Conservation (phyloP, 2,329 filamentous ascomycete genomes). For the Bipolaris cookei region DNA sequence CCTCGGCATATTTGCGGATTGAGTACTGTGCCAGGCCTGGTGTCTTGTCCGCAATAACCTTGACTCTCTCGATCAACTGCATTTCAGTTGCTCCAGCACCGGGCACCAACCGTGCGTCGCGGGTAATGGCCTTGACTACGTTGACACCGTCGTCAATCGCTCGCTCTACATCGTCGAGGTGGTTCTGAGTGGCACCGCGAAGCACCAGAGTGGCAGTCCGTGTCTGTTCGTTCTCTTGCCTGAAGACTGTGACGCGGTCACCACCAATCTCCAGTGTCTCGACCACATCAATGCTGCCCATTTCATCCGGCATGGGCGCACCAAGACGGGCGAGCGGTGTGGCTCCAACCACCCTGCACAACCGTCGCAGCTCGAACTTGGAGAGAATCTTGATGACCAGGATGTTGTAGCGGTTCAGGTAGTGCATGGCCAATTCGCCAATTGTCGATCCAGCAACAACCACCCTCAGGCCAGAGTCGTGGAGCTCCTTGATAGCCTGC, state of each 20-base stretch:
- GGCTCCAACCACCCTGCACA: slow-evolving; percentile 95
- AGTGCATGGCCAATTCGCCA: slow-evolving; percentile 94
- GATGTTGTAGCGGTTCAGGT: slow-evolving; percentile 96
- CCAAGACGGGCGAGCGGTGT: slow-evolving; percentile 95
- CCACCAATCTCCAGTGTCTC: slow-evolving; percentile 98
- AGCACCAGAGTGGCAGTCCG: slow-evolving; percentile 93
- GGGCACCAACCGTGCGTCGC: slow-evolving; percentile 87
- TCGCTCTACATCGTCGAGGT: slow-evolving; percentile 94
- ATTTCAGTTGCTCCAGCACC: slow-evolving; percentile 95
- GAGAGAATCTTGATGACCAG: slow-evolving; percentile 95
- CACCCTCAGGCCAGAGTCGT: slow-evolving; percentile 91
- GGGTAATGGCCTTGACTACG: slow-evolving; percentile 97
- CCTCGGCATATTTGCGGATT: slow-evolving; percentile 96
- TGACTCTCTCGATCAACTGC: slow-evolving; percentile 90
- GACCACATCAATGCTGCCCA: slow-evolving; percentile 92
- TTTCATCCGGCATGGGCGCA: slow-evolving; percentile 99
- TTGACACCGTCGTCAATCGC: slow-evolving; percentile 98
- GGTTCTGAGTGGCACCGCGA: slow-evolving; percentile 95
- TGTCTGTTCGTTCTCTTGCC: slow-evolving; percentile 91
- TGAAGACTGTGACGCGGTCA: slow-evolving; percentile 96
- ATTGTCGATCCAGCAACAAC: slow-evolving; percentile 92
- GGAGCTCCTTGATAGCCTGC: slow-evolving; percentile 88
- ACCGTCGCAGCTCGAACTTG: slow-evolving; percentile 93
- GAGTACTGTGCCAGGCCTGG: slow-evolving; percentile 92
- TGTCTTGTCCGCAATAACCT: slow-evolving; percentile 88